A percentile compares a stretch with the other conserved stretches of the same genome.
Conservation (phyloP, 1,139 yeast species). For the Sugiyamaella castrensis region DNA sequence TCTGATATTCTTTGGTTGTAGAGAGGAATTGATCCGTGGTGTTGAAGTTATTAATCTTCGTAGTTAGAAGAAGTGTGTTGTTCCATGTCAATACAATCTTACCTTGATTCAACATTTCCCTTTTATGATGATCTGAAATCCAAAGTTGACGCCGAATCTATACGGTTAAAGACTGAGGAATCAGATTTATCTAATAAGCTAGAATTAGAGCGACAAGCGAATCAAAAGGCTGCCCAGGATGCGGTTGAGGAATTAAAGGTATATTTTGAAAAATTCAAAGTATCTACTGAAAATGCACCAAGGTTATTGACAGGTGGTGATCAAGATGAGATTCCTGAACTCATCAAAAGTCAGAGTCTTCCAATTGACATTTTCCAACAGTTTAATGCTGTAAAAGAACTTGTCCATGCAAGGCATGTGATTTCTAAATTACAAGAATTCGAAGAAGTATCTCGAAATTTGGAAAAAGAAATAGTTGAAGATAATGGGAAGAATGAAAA, state of each 20-base stretch:
- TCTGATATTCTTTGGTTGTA: too few species aligned
- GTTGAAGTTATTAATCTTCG: too few species aligned
- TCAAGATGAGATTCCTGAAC: constrained; percentile 1
- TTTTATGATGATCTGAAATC: constrained; percentile 20
- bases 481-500: not conserved
- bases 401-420: constrained; percentile 7
- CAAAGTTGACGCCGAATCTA: constrained; percentile 24
- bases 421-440: not conserved
- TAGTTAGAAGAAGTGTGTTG: too few species aligned
- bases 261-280: constrained; percentile 11
- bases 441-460: not conserved
- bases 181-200: constrained; percentile 12
- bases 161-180: constrained; percentile 15
- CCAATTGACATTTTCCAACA: constrained; percentile 3
- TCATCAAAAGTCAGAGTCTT: not conserved
- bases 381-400: constrained; percentile 4
- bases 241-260: constrained; percentile 13
- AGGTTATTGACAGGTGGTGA: not conserved
- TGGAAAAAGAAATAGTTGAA: not conserved
- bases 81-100: constrained; percentile 13
- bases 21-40: too few species aligned
- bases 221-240: constrained; percentile 9
- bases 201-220: constrained; percentile 12
- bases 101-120: constrained; percentile 24
- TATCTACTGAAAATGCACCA: not conserved